Percentiles rank a stretch among this genome's conserved stretches.
Evolutionary conservation across 805 yeast species (phyloP).

Genomic region (Ogataea salicorniae): DNA sequence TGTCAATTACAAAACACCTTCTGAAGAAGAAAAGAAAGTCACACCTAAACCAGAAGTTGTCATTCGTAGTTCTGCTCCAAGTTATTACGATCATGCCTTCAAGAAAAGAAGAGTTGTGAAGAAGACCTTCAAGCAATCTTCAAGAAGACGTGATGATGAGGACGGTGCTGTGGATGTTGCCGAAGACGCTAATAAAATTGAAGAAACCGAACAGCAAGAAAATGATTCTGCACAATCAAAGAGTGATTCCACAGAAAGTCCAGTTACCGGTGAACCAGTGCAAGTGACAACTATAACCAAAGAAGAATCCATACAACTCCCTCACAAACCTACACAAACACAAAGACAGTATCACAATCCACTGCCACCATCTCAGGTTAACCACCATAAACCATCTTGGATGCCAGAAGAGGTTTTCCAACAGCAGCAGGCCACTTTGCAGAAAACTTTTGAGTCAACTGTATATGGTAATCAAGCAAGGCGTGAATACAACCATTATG

Average conservation of each 20-base stretch:
- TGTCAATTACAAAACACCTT: background rate
- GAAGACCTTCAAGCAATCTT: constrained; percentile 6
- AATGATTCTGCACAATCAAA: too few relatives aligned
- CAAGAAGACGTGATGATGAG: constrained; percentile 13
- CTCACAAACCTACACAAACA: background rate
- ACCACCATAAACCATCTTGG: constrained; percentile 28
- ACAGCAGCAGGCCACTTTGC: constrained; percentile 17
- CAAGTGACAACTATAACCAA: too few relatives aligned
- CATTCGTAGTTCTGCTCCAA: background rate
- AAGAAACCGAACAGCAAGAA: too few relatives aligned
- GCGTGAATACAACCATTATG: background rate
- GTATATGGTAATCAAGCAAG: background rate
- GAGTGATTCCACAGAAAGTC: too few relatives aligned
- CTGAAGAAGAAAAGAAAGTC: background rate
- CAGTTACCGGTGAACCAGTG: too few relatives aligned
- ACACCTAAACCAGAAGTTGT: background rate
- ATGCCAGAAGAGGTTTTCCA: constrained; percentile 27
- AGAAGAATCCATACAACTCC: background rate
- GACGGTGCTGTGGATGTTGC: background rate
- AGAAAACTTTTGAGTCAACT: constrained; percentile 1
- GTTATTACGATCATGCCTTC: constrained; percentile 5
- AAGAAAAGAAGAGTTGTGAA: constrained; percentile 20
- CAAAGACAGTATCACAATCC: background rate
- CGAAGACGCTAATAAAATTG: background rate
- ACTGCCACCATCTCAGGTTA: background rate